These are phyloP conservation scores for Cytidiella melzeri DNA, from an alignment of 768 basidiomycete genomes.

Conservation along the genomic window DNA sequence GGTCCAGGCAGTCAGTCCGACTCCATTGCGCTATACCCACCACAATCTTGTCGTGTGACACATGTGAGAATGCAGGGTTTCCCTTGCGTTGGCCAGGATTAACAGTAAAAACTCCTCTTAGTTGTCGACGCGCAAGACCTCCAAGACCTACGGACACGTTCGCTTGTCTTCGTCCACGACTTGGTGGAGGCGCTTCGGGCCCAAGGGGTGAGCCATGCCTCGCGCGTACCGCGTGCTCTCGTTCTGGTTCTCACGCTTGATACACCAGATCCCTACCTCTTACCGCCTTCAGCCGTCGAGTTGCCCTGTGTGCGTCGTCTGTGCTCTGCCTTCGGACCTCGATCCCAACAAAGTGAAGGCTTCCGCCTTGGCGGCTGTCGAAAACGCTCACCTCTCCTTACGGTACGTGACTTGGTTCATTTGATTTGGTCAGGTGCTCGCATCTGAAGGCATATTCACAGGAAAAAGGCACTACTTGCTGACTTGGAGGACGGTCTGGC, in stretches of 20 bases:
- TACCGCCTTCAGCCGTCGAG: conserved; percentile 59
- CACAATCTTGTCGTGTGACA: conserved; percentile 49
- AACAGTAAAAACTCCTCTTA: too few species aligned
- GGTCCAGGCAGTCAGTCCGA: conserved; percentile 43
- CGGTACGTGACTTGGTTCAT: conserved; percentile 29
- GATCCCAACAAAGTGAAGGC: conserved; percentile 36
- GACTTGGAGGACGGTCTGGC: conserved; percentile 48
- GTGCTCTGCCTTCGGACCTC: conserved; percentile 40
- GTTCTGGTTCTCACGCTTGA: conserved; percentile 7
- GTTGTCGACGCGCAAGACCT: conserved; percentile 66
- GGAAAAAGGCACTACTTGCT: conserved; percentile 45
- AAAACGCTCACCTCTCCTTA: conserved; percentile 35
- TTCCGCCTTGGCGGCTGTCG: conserved; percentile 39
- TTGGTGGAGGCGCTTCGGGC: conserved; percentile 53
- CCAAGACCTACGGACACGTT: conserved; percentile 55
- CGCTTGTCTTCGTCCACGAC: conserved; percentile 58
- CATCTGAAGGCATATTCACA: conserved; percentile 15
- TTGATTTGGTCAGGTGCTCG: conserved; percentile 1
- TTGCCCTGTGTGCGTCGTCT: conserved; percentile 54
- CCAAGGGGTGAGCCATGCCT: conserved; percentile 40
- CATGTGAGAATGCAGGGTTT: conserved; percentile 54
- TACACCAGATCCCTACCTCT: conserved; percentile 48
- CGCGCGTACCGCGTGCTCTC: conserved; percentile 1
- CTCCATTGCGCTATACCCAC: conserved; percentile 66
- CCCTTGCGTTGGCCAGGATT: too few species aligned